These are phyloP conservation scores for Theobroma grandiflorum DNA, from an alignment of 441 rosid genomes.

Conservation along the genomic window DNA sequence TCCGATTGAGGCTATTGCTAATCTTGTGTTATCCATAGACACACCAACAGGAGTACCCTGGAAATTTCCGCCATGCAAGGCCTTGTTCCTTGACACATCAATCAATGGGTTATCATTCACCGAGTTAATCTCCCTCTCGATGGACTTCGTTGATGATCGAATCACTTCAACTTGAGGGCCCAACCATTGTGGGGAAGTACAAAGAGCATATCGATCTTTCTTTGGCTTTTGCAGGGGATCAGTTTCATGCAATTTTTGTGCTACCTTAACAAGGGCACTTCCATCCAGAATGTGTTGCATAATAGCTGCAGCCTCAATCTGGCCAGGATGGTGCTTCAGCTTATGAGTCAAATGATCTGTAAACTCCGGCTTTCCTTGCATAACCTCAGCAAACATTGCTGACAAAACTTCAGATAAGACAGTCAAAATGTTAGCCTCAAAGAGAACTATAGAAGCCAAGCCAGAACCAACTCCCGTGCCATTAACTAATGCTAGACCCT, in stretches of 20 bases:
- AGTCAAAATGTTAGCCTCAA: conserved; percentile 51
- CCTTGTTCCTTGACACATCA: conserved; percentile 47
- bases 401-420: conserved; percentile 54
- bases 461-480: conserved; percentile 49
- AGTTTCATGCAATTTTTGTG: conserved; percentile 46
- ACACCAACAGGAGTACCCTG: conserved; percentile 71
- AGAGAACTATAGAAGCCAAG: conserved; percentile 49
- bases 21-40: conserved; percentile 64
- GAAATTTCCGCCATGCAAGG: conserved; percentile 57
- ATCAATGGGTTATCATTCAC: conserved; percentile 54
- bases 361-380: conserved; percentile 62
- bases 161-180: conserved; percentile 67
- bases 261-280: conserved; percentile 53
- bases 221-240: conserved; percentile 61
- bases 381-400: conserved; percentile 60
- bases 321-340: conserved; percentile 64
- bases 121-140: conserved; percentile 65
- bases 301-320: conserved; percentile 65
- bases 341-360: conserved; percentile 65
- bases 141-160: conserved; percentile 51
- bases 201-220: conserved; percentile 61
- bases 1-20: conserved; percentile 64
- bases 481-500: conserved; percentile 46
- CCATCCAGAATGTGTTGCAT: conserved; percentile 68
- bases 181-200: conserved; percentile 66